A percentile compares a stretch with the other conserved stretches of the same genome.
These are phyloP conservation scores for Carex cristatella DNA, from an alignment of 176 grass and related monocot species.

Conservation along the genomic window DNA sequence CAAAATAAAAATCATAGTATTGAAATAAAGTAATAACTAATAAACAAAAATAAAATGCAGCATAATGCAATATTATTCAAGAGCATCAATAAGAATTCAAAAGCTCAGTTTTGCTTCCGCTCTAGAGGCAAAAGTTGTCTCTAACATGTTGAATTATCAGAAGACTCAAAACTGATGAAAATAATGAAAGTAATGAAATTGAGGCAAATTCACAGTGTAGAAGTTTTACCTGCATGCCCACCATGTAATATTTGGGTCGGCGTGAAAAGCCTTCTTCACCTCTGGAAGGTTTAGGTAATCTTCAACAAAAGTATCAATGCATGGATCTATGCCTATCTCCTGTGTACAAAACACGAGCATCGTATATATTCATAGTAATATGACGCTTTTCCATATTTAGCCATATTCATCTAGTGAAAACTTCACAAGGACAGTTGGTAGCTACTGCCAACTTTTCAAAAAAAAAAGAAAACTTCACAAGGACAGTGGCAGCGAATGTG, in stretches of 20 bases:
- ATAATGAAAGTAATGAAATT: neutral
- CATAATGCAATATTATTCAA: neutral
- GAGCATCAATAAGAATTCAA: neutral
- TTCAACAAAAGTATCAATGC: constrained; percentile 10
- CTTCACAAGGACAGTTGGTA: neutral
- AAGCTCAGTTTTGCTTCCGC: neutral
- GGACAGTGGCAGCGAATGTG: neutral
- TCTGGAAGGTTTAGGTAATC: constrained; percentile 21
- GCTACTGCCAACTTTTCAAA: too few relatives aligned
- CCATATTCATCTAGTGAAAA: neutral
- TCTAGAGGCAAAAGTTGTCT: neutral
- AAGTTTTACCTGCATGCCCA: constrained; percentile 11
- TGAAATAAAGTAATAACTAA: neutral
- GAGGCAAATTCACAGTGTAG: neutral
- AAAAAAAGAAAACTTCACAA: neutral
- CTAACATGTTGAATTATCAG: neutral
- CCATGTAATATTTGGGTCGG: neutral
- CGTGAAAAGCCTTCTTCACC: constrained; percentile 30
- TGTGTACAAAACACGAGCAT: constrained; percentile 14
- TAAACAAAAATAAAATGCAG: neutral
- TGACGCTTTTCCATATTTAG: constrained; percentile 4
- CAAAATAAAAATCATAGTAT: neutral
- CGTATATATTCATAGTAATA: neutral
- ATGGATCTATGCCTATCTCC: constrained; percentile 15
- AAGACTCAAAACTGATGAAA: neutral